These are phyloP conservation scores for Thelephora ganbajun DNA, from an alignment of 768 basidiomycete genomes.

Conservation along the genomic window DNA sequence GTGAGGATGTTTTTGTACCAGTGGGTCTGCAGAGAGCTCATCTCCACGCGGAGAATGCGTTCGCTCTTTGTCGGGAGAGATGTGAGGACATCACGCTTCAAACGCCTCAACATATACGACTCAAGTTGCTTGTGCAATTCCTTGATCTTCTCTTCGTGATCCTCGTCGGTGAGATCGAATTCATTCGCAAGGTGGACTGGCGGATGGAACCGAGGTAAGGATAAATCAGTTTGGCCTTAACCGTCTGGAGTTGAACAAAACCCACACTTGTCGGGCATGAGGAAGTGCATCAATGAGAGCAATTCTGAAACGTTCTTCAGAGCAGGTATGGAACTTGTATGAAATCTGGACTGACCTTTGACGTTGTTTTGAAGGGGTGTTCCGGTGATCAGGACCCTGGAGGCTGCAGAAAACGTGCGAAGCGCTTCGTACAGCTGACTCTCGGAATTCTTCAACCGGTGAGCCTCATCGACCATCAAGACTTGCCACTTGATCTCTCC, in stretches of 20 bases:
- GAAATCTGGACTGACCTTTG: constrained; percentile 50
- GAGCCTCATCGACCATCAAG: constrained; percentile 94
- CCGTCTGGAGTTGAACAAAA: constrained; percentile 4
- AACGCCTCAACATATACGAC: constrained; percentile 82
- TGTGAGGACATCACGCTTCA: constrained; percentile 94
- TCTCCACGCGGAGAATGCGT: constrained; percentile 92
- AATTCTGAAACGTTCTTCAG: constrained; percentile 42
- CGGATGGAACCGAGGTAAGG: constrained; percentile 1
- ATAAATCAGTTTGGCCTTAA: not conserved
- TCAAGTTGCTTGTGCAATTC: constrained; percentile 90
- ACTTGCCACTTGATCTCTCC: constrained; percentile 96
- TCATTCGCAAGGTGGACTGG: constrained; percentile 86
- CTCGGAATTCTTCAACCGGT: constrained; percentile 96
- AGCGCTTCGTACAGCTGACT: constrained; percentile 94
- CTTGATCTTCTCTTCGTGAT: constrained; percentile 92
- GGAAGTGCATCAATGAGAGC: constrained; percentile 95
- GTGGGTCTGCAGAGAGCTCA: constrained; percentile 91
- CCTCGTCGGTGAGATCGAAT: constrained; percentile 86
- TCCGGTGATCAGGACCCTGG: constrained; percentile 93
- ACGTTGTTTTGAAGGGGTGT: constrained; percentile 99
- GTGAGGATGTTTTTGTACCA: constrained; percentile 98
- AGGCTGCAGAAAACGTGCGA: constrained; percentile 75
- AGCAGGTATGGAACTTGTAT: constrained; percentile 3
- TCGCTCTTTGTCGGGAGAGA: constrained; percentile 96
- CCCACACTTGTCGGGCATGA: constrained; percentile 96